A percentile compares a stretch with the other conserved stretches of the same genome.
phyloP scores from a whole-genome alignment of 73 alveolate species.

The Strombidium stylifer region DNA sequence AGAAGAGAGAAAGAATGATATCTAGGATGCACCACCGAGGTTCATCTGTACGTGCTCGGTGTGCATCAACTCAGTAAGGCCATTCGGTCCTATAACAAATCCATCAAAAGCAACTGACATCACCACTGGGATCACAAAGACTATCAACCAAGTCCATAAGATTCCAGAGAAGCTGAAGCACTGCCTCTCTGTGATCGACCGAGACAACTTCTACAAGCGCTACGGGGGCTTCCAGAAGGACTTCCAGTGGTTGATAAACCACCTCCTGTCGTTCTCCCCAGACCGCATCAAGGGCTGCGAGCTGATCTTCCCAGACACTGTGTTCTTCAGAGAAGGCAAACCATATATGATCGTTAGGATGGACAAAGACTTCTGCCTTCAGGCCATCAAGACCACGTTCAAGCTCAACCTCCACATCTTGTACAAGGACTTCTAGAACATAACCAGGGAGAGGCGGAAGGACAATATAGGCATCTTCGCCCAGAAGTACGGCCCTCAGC shows the following conservation, averaged over 20 bases:
- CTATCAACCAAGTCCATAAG: no score
- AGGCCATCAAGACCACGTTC: neutral
- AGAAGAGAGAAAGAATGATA: no score
- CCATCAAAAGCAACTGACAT: no score
- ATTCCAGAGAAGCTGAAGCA: no score
- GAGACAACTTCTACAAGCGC: neutral
- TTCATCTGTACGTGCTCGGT: no score
- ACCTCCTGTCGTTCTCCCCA: conserved; percentile 41
- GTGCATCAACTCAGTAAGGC: no score
- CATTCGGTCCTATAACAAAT: no score
- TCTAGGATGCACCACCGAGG: no score
- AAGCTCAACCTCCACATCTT: conserved; percentile 41
- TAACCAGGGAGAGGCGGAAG: conserved; percentile 41
- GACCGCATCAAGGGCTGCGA: conserved; percentile 50
- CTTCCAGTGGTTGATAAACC: conserved; percentile 51
- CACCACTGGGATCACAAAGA: no score
- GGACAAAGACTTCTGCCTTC: conserved; percentile 44
- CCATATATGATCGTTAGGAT: conserved; percentile 45
- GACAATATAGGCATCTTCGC: conserved; percentile 29
- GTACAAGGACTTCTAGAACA: conserved; percentile 17
- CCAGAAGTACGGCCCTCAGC: neutral
- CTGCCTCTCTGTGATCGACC: no score
- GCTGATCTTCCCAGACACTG: conserved; percentile 52
- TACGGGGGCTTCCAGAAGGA: conserved; percentile 8
- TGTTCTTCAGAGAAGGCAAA: conserved; percentile 42